A percentile compares a stretch with the other conserved stretches of the same genome.
phyloP scores from a whole-genome alignment of 1,284 basidiomycete genomes.

The Tremellales sp. region DNA sequence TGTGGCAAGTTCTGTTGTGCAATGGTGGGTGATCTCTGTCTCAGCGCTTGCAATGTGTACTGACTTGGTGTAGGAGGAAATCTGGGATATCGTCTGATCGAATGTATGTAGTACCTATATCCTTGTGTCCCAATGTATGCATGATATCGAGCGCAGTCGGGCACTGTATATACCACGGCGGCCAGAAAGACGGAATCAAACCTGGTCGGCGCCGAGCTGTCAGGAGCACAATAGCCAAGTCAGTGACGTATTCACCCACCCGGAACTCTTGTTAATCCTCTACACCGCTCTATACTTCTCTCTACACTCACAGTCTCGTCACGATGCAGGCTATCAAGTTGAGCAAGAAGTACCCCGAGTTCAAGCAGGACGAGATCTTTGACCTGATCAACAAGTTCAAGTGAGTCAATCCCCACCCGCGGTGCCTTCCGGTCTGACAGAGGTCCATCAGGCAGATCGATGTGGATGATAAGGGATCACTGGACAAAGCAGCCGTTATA shows the following conservation, averaged over 20 bases:
- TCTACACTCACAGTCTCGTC: slow-evolving; percentile 1
- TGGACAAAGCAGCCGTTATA: slow-evolving; percentile 77
- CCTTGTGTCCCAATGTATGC: no score
- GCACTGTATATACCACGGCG: no score
- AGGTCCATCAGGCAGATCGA: slow-evolving; percentile 61
- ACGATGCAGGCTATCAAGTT: slow-evolving; percentile 56
- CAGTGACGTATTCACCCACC: no score
- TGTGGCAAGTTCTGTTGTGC: slow-evolving; percentile 82
- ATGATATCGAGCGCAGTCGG: no score
- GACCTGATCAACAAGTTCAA: slow-evolving; percentile 89
- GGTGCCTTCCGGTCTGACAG: neutral
- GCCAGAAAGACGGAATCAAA: no score
- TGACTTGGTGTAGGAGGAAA: slow-evolving; percentile 51
- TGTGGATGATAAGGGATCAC: slow-evolving; percentile 77
- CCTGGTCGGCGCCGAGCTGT: no score
- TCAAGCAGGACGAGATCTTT: slow-evolving; percentile 87
- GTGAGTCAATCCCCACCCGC: slow-evolving; percentile 54
- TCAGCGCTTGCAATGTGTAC: neutral
- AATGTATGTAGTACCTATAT: no score
- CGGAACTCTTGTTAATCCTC: no score
- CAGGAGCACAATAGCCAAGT: no score
- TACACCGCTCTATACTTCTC: neutral
- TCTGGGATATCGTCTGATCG: slow-evolving; percentile 58
- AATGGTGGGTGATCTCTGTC: slow-evolving; percentile 41
- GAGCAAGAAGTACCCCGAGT: slow-evolving; percentile 89